Conservation (phyloP, 2,329 filamentous ascomycete species). For the Phialophora macrospora region DNA sequence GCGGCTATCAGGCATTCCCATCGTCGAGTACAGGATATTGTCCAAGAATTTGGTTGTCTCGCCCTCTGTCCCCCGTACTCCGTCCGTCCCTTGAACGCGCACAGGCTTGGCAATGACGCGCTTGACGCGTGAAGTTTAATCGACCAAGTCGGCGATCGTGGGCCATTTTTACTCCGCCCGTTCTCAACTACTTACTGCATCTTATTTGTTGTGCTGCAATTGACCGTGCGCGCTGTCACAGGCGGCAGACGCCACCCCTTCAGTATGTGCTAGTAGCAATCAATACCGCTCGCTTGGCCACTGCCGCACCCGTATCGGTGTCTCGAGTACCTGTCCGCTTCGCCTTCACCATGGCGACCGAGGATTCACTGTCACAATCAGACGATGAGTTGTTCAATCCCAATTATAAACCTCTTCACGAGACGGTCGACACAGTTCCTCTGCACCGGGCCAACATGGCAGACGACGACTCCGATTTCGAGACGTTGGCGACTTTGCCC, state of each 20-base stretch:
- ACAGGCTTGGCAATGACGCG: not conserved
- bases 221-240: not conserved
- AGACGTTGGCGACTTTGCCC: conserved; percentile 58
- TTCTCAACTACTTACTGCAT: not conserved
- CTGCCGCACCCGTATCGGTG: not conserved
- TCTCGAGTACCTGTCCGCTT: not conserved
- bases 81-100: not conserved
- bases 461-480: conserved; percentile 43
- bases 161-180: conserved; percentile 2
- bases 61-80: too few relatives aligned
- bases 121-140: conserved; percentile 7
- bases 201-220: not conserved
- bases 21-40: not conserved
- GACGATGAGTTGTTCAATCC: conserved; percentile 37
- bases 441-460: conserved; percentile 24
- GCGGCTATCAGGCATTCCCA: not conserved
- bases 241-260: not conserved
- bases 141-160: not conserved
- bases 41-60: not conserved
- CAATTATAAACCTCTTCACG: conserved; percentile 23
- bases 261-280: not conserved
- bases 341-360: conserved; percentile 20
- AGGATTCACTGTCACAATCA: conserved; percentile 31
- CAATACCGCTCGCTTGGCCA: not conserved
- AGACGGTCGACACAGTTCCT: conserved; percentile 37